Evolutionary conservation across 768 basidiomycete genomes (phyloP).

Genomic region (Sporobolomyces phaffii): DNA sequence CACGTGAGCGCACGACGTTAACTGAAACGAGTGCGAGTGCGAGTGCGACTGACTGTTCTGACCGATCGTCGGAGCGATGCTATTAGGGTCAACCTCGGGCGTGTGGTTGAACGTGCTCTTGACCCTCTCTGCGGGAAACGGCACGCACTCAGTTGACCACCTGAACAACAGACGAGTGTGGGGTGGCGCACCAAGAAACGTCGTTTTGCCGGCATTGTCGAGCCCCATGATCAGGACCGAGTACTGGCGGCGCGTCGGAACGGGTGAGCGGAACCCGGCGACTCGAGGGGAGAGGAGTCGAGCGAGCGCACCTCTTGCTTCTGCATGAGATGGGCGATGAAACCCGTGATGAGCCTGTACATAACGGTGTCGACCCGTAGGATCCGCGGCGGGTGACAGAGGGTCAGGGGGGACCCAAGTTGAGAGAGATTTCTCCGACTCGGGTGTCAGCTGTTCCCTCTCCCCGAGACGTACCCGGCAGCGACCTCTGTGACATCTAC

Average conservation of each 20-base stretch:
- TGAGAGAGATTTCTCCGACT: too few species aligned
- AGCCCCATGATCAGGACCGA: constrained; percentile 91
- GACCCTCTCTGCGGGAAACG: constrained; percentile 69
- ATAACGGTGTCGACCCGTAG: constrained; percentile 49
- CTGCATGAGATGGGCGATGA: constrained; percentile 82
- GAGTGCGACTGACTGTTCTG: constrained; percentile 72
- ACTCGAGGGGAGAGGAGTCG: constrained; percentile 20
- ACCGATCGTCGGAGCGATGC: constrained; percentile 92
- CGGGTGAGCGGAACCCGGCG: too few species aligned
- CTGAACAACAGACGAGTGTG: neutral
- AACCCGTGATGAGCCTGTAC: constrained; percentile 90
- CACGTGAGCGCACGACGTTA: too few species aligned
- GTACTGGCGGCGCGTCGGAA: constrained; percentile 67
- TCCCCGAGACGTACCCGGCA: too few species aligned
- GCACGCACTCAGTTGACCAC: constrained; percentile 53
- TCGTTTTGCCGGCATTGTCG: constrained; percentile 84
- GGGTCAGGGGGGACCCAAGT: neutral
- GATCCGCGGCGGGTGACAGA: neutral
- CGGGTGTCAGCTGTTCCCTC: too few species aligned
- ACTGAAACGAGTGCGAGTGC: neutral
- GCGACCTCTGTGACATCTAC: too few species aligned
- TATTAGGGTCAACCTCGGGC: constrained; percentile 81
- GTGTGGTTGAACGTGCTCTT: constrained; percentile 84
- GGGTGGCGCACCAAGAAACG: constrained; percentile 16
- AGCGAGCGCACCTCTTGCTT: constrained; percentile 41